Base-by-base conservation (phyloP, 129 eudicot species). In the Kitagawia praeruptora region DNA sequence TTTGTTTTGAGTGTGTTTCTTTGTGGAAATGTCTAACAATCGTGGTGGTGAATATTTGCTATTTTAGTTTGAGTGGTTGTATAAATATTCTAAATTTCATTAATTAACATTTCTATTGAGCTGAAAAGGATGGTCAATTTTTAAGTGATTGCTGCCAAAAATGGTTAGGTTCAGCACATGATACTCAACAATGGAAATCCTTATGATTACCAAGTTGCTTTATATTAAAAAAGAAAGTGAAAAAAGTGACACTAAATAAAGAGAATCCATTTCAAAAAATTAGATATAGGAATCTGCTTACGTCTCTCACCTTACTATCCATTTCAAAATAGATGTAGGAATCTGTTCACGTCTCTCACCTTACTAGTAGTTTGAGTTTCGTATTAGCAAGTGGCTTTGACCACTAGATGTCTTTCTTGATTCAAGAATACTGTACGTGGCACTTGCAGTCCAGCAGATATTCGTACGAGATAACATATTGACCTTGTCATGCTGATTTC, bases 311-410 rank as follows among this genome's bases (percentile, higher is more conserved):
- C 66, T 56, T 56, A 23, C 66, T 23, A 56, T 7, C 66, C 66
- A 56, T 5, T 54, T 6, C 9, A 21, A 12, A 56, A 19, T 56
- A 6, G 28, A 23, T 56, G 1, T 56, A 56, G 66, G 66, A 56
- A 56, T 56, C 66, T 56, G 66, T 31, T 56, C 10, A 21, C 66
- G 66, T 56, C 28, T 56, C 66, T 56, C 23, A 54, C 66, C 66
- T 56, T 56, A 23, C 66, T 23, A 23, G 64, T 21, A 54, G 64
- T 21, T 21, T 54, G 2, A 56, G 66, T 56, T 56, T 56, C 15
- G 23, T 70, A 39, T 71, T 81, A 67, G 77, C 83, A 84, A 76
- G 73, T 80, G 80, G 38, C 48, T 75, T 86, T 82, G 86, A 86
- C 86, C 40, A 74, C 54, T 77, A 67, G 81, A 83, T 64, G 77